phyloP scores from a whole-genome alignment of 805 yeast genomes.

The Cyberlindnera amylophila region DNA sequence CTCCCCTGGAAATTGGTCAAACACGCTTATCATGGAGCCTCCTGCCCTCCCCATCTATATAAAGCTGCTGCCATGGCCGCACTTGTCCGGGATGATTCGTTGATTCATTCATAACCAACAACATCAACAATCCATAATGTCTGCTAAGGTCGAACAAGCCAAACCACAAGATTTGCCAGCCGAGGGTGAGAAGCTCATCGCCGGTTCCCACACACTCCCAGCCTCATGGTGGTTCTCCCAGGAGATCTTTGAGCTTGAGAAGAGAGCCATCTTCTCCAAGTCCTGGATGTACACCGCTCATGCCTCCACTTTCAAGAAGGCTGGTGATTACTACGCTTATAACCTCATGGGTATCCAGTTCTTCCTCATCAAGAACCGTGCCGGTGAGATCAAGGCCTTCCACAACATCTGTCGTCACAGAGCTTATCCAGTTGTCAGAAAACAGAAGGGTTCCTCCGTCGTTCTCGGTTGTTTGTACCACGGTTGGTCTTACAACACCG shows the following conservation, averaged over 20 bases:
- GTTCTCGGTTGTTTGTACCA: conserved; percentile 60
- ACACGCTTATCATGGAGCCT: background rate
- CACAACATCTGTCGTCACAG: conserved; percentile 65
- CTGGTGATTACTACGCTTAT: conserved; percentile 55
- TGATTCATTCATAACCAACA: too few species aligned
- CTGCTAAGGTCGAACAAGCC: conserved; percentile 24
- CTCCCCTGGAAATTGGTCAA: background rate
- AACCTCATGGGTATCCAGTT: conserved; percentile 50
- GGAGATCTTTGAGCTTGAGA: conserved; percentile 54
- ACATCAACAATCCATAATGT: conserved; percentile 15
- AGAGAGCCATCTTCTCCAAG: conserved; percentile 51
- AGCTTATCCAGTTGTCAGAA: conserved; percentile 58
- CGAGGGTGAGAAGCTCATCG: conserved; percentile 24
- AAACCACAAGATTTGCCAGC: conserved; percentile 26
- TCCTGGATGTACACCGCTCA: conserved; percentile 56
- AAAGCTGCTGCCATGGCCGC: too few species aligned
- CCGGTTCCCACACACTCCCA: conserved; percentile 52
- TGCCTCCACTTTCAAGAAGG: conserved; percentile 46
- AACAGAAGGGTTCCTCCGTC: conserved; percentile 54
- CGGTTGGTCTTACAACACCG: conserved; percentile 64
- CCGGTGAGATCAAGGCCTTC: conserved; percentile 53
- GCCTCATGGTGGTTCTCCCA: conserved; percentile 66
- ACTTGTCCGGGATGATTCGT: too few species aligned
- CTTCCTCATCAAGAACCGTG: conserved; percentile 50
- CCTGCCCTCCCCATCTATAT: background rate